A percentile compares a stretch with the other conserved stretches of the same genome.
Conservation (phyloP, 192 early-diverging fungal species). For the Umbelopsis ramanniana region DNA sequence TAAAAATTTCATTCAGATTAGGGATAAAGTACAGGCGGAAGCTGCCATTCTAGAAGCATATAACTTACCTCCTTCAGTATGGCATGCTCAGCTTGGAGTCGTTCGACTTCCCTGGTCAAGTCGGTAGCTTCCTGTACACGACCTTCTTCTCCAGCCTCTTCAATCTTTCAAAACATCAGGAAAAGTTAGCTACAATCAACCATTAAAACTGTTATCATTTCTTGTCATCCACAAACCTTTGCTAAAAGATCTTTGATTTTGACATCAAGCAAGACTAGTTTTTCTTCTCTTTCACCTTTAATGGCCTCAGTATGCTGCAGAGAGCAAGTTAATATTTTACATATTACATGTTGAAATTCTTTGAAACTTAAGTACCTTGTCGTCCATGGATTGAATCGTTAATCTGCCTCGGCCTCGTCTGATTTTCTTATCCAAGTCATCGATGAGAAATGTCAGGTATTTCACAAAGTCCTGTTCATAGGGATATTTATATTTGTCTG, state of each 20-base stretch:
- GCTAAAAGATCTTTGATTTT: constrained; percentile 71
- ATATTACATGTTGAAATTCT: not conserved
- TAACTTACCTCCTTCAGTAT: constrained; percentile 57
- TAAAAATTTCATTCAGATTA: not conserved
- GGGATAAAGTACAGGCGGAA: not conserved
- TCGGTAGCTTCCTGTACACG: constrained; percentile 73
- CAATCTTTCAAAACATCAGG: constrained; percentile 49
- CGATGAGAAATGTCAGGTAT: constrained; percentile 62
- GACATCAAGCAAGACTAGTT: constrained; percentile 79
- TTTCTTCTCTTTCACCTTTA: constrained; percentile 82
- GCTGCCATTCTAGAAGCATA: not conserved
- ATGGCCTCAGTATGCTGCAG: constrained; percentile 58
- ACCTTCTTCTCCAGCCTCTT: constrained; percentile 77
- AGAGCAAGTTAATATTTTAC: not conserved
- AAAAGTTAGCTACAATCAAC: not conserved
- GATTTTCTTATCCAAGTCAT: constrained; percentile 76
- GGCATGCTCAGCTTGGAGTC: constrained; percentile 65
- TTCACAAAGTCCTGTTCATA: constrained; percentile 78
- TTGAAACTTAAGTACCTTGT: constrained; percentile 44
- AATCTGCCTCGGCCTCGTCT: constrained; percentile 70
- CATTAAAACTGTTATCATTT: not conserved
- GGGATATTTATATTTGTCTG: constrained; percentile 69
- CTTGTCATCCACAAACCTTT: constrained; percentile 36
- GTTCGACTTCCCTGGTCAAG: constrained; percentile 68
- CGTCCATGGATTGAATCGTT: constrained; percentile 62